phyloP scores from a whole-genome alignment of 441 rosid genomes.

The Erodium texanum region DNA sequence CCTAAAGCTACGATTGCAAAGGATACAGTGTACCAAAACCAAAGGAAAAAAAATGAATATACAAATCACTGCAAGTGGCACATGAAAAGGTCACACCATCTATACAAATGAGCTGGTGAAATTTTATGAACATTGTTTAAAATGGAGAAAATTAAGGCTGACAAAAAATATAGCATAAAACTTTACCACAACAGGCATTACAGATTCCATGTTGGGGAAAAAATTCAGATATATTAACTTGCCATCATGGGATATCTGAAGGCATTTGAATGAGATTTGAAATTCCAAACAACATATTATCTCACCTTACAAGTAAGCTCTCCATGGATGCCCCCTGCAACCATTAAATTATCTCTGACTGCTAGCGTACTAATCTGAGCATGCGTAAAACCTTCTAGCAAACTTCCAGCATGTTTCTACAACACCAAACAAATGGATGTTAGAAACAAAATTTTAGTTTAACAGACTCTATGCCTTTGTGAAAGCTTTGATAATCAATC shows the following conservation, averaged over 20 bases:
- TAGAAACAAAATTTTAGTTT: not conserved
- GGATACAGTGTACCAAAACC: no score
- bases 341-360: constrained; percentile 30
- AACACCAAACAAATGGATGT: not conserved
- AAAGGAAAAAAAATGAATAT: no score
- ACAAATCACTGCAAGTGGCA: no score
- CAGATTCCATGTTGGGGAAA: no score
- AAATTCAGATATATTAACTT: no score
- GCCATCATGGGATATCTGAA: not conserved
- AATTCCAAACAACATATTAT: not conserved
- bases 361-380: constrained; percentile 31
- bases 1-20: no score
- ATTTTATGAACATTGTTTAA: not conserved
- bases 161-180: not conserved
- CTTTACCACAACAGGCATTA: not conserved
- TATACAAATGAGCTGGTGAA: not conserved
- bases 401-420: constrained; percentile 31
- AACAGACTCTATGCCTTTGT: no score
- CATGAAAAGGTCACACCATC: no score
- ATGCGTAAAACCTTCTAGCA: constrained; percentile 30
- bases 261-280: not conserved
- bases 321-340: constrained; percentile 35
- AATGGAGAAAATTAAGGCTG: not conserved
- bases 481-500: not conserved
- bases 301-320: constrained; percentile 30